A percentile compares a stretch with the other conserved stretches of the same genome.
Evolutionary conservation across 192 early-diverging fungal species (phyloP).

Genomic region (Mortierella alpina): DNA sequence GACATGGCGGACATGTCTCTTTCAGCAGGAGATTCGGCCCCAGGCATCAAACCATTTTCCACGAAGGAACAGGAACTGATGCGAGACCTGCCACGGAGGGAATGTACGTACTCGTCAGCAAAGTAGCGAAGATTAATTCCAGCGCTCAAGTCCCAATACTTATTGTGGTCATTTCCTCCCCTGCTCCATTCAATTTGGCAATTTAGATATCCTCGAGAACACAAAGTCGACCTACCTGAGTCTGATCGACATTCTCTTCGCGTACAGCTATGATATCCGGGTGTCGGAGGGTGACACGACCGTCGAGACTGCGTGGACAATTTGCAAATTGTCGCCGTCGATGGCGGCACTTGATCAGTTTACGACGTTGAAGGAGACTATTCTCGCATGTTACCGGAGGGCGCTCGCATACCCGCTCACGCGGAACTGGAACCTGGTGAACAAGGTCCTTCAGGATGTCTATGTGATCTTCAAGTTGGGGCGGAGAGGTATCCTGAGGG

Average conservation of each 20-base stretch:
- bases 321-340: constrained; percentile 83
- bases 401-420: constrained; percentile 89
- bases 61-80: constrained; percentile 77
- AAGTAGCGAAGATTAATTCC: background rate
- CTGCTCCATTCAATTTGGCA: no score
- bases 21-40: constrained; percentile 1
- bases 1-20: constrained; percentile 41
- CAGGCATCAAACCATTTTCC: constrained; percentile 62
- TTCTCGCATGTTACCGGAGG: constrained; percentile 80
- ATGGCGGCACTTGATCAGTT: constrained; percentile 86
- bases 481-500: constrained; percentile 81
- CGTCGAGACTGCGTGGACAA: constrained; percentile 92
- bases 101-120: constrained; percentile 63
- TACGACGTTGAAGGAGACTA: constrained; percentile 66
- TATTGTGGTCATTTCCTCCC: no score
- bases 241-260: constrained; percentile 91
- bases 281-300: constrained; percentile 85
- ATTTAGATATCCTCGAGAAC: constrained; percentile 72
- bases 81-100: constrained; percentile 80
- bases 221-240: constrained; percentile 81
- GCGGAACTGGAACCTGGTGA: constrained; percentile 80
- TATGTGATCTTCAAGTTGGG: constrained; percentile 87
- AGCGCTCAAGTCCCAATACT: no score
- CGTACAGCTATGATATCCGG: constrained; percentile 90
- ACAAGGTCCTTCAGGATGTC: constrained; percentile 84